These are phyloP conservation scores for Geum urbanum DNA, from an alignment of 306 rosid genomes.

Conservation along the genomic window DNA sequence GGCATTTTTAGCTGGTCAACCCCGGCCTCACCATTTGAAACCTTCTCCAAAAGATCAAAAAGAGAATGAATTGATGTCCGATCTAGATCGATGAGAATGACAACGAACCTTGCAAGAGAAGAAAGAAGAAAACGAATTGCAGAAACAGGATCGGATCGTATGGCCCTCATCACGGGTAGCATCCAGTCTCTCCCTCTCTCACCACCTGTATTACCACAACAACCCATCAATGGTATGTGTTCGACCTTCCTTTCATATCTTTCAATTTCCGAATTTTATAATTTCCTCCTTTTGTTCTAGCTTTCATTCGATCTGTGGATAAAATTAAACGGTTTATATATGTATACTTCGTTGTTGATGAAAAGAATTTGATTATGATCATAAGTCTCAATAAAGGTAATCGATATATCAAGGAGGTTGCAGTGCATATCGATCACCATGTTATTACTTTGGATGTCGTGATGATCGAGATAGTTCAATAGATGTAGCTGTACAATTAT, in stretches of 20 bases:
- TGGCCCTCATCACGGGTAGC: slow-evolving; percentile 62
- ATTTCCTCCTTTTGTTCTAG: not conserved
- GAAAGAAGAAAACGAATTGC: slow-evolving; percentile 53
- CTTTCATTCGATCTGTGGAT: no score
- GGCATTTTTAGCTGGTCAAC: not conserved
- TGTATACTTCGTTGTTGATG: not conserved
- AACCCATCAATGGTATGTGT: slow-evolving; percentile 4
- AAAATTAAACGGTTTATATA: no score
- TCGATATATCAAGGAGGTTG: not conserved
- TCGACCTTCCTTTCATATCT: no score
- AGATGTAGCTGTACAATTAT: no score
- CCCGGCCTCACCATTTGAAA: not conserved
- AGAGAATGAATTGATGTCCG: not conserved
- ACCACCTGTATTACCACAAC: slow-evolving; percentile 12
- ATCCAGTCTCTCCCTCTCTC: slow-evolving; percentile 36
- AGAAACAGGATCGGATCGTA: slow-evolving; percentile 58
- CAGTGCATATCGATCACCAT: no score
- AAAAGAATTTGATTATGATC: no score
- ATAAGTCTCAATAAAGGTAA: not conserved
- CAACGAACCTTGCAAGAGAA: slow-evolving; percentile 31
- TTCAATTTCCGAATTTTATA: not conserved
- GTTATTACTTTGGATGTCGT: no score
- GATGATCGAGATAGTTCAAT: no score
- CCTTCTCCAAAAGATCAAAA: not conserved
- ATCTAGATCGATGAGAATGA: slow-evolving; percentile 37